A percentile compares a stretch with the other conserved stretches of the same genome.
phyloP scores from a whole-genome alignment of 306 rosid species.

The Quillaja saponaria region DNA sequence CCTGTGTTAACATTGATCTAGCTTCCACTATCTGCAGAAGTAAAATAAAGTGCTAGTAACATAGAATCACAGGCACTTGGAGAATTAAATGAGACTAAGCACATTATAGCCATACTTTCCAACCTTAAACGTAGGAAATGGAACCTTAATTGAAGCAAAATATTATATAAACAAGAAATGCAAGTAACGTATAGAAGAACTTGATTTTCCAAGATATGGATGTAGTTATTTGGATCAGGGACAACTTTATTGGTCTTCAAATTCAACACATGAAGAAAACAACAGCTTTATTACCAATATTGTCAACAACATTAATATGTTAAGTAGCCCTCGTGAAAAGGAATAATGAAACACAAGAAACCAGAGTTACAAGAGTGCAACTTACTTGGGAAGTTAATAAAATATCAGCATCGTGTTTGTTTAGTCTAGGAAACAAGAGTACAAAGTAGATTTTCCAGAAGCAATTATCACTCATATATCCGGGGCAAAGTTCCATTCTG shows the following conservation, averaged over 20 bases:
- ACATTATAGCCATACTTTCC: not conserved
- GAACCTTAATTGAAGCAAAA: no score
- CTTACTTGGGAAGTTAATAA: constrained; percentile 78
- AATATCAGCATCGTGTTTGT: constrained; percentile 58
- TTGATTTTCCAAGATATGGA: no score
- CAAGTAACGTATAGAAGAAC: no score
- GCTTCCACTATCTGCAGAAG: constrained; percentile 73
- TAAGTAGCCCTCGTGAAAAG: no score
- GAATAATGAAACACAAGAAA: not conserved
- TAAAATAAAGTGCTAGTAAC: constrained; percentile 20
- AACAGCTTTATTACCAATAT: no score
- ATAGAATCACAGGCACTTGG: not conserved
- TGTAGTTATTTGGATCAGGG: no score
- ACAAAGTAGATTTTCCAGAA: constrained; percentile 90
- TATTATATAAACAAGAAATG: no score
- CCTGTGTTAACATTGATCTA: constrained; percentile 62
- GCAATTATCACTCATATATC: constrained; percentile 73
- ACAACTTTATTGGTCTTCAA: no score
- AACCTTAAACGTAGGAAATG: not conserved
- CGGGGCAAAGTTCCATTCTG: constrained; percentile 83
- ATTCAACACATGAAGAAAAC: no score
- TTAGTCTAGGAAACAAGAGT: constrained; percentile 71
- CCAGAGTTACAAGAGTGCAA: constrained; percentile 20
- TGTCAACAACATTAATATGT: no score
- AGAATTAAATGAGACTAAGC: not conserved